A percentile compares a stretch with the other conserved stretches of the same genome.
Evolutionary conservation across 2,329 filamentous ascomycete species (phyloP).

Genomic region (Drechslerella stenobrocha): DNA sequence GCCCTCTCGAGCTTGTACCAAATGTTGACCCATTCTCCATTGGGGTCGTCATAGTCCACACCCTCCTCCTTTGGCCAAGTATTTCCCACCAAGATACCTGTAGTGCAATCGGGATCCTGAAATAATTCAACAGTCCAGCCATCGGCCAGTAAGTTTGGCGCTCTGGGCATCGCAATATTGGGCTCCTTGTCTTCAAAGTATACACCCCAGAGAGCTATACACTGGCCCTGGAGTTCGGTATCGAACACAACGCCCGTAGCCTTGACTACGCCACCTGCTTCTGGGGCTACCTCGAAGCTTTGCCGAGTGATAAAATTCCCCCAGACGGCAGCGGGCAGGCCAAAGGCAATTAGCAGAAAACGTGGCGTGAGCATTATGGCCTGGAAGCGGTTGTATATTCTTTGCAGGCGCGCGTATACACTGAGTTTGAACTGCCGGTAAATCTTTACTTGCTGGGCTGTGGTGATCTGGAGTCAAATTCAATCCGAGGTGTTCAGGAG

Average conservation of each 20-base stretch:
- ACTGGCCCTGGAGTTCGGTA: constrained; percentile 1
- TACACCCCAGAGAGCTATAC: constrained; percentile 4
- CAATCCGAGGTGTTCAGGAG: too few relatives aligned
- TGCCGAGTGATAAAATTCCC: background rate
- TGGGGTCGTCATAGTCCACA: background rate
- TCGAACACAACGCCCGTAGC: constrained; percentile 7
- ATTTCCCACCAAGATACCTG: constrained; percentile 18
- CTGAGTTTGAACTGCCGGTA: too few relatives aligned
- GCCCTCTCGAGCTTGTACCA: constrained; percentile 18
- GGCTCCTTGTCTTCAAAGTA: constrained; percentile 5
- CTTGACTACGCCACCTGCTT: constrained; percentile 8
- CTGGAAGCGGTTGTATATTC: background rate
- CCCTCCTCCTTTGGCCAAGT: constrained; percentile 20
- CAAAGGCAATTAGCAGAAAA: background rate
- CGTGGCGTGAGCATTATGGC: background rate
- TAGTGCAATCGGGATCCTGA: constrained; percentile 17
- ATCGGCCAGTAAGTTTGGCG: background rate
- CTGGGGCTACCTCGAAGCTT: constrained; percentile 17
- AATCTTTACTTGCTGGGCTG: too few relatives aligned
- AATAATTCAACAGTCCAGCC: constrained; percentile 17
- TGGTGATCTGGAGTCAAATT: too few relatives aligned
- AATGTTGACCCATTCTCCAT: background rate
- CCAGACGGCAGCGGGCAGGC: background rate
- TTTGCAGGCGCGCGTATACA: too few relatives aligned
- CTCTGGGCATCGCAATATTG: background rate